Evolutionary conservation across 495 filamentous ascomycete genomes (phyloP), one percentile per base, ranked within the genome.

Genomic region (Sporormia fimetaria): DNA sequence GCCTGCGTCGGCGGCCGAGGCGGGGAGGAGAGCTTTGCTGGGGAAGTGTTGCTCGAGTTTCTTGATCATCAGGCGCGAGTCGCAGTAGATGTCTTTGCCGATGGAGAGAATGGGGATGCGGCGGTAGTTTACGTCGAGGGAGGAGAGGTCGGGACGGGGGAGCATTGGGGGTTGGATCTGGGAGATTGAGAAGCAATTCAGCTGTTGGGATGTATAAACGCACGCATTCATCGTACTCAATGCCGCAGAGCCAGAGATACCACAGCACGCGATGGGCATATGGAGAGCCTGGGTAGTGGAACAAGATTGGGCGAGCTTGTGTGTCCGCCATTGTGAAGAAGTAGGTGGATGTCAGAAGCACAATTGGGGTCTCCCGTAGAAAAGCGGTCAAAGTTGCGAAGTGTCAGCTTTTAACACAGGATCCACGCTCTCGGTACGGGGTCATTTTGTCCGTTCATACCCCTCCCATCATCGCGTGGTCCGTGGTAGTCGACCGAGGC

Each of bases 101-200:
- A 57, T 50, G 36, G 71, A 51, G 33, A 81, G 51, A 34, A 83
- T 42, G 2, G 80, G 80, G 36, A 82, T 80, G 32, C 78, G 75
- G 0, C 76, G 70, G 25, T 47, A 52, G 24, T 41, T 44, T 10
- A 45, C 53, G n/a, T 41, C 51, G 4, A 59, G n/a, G 3, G 40
- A 27, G 33, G 49, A 51, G n/a, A 59, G 49, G 22, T 57, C 51
- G 3, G 42, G 42, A 21, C 57, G 50, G 0, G 57, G 57, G 22
- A 59, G 42, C 17, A 57, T 18, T 37, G 55, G 28, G 47, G 54
- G 43, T 49, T 79, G 73, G 6, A 82, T 73, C 41, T 71, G 63
- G 21, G 73, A 71, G 58, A 76, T 73, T 42, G 67, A 63, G 60
- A 73, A 74, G 5, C 10, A 4, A 21, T 11, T 10, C 6, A 41